Evolutionary conservation across 495 filamentous ascomycete genomes (phyloP).

Genomic region (Penicillium verhagenii): DNA sequence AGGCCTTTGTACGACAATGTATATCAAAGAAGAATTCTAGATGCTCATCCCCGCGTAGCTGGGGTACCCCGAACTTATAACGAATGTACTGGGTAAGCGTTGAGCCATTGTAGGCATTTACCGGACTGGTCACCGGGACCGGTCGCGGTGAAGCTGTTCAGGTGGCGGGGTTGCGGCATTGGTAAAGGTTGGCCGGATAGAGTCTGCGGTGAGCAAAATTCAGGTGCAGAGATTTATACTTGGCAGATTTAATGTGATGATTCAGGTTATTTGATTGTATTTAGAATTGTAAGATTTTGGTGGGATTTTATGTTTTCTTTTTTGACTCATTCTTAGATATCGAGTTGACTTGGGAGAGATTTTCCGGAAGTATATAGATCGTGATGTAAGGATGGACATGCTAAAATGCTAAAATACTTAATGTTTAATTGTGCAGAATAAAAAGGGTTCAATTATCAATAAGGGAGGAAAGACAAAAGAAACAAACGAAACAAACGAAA

Average conservation of each 20-base stretch:
- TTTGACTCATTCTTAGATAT: too few relatives aligned
- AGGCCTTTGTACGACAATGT: background rate
- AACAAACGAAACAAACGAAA: too few relatives aligned
- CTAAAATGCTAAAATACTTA: too few relatives aligned
- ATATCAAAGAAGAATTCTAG: background rate
- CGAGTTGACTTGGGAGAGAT: too few relatives aligned
- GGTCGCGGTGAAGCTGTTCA: conserved; percentile 5
- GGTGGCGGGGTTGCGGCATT: conserved; percentile 13
- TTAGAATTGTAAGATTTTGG: too few relatives aligned
- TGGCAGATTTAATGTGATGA: too few relatives aligned
- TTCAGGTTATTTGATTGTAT: too few relatives aligned
- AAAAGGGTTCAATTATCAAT: too few relatives aligned
- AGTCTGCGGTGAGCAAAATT: conserved; percentile 41
- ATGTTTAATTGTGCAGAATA: too few relatives aligned
- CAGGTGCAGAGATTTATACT: conserved; percentile 2
- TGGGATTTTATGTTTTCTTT: too few relatives aligned
- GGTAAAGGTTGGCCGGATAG: conserved; percentile 37
- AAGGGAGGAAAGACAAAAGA: background rate
- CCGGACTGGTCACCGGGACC: conserved; percentile 1
- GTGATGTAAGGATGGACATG: too few relatives aligned
- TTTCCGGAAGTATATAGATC: too few relatives aligned
- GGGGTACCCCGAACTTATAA: conserved; percentile 16
- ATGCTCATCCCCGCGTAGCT: background rate
- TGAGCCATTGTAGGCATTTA: conserved; percentile 22
- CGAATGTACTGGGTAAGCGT: conserved; percentile 15